Evolutionary conservation across 164 flowering plant species (phyloP).

Genomic region (Berberis vulgaris): DNA sequence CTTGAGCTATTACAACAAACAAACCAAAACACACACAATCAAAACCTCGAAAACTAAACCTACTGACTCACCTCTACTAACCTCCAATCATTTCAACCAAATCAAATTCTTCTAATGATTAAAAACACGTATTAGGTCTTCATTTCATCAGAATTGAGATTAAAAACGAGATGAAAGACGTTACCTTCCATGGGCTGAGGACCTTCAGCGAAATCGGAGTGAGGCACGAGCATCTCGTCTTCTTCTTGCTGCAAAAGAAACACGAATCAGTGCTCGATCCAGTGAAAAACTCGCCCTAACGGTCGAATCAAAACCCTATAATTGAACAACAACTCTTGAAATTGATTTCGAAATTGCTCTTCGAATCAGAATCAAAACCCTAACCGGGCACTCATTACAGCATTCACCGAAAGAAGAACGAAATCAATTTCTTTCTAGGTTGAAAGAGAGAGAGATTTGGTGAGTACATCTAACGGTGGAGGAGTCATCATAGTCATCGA

Average conservation of each 20-base stretch:
- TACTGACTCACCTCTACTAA: background rate
- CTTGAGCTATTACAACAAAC: conserved; percentile 33
- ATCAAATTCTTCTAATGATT: background rate
- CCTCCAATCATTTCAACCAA: conserved; percentile 3
- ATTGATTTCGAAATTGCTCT: background rate
- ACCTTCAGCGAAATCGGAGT: conserved; percentile 68
- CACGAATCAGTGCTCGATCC: conserved; percentile 23
- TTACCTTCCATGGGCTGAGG: conserved; percentile 75
- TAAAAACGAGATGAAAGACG: background rate
- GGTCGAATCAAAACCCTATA: conserved; percentile 32
- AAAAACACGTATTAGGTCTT: background rate
- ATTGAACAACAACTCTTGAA: conserved; percentile 1
- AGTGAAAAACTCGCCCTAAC: conserved; percentile 8
- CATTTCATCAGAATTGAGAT: background rate
- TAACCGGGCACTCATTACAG: background rate
- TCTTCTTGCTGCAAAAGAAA: conserved; percentile 62
- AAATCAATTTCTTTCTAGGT: background rate
- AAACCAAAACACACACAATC: background rate
- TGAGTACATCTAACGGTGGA: conserved; percentile 54
- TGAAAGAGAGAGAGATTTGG: background rate
- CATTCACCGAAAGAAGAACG: too few species aligned
- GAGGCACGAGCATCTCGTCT: conserved; percentile 90
- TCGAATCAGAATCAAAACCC: conserved; percentile 10
- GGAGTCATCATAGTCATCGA: conserved; percentile 74
- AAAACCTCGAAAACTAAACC: conserved; percentile 3